Base-by-base conservation (phyloP, 208 protist species). In the Zelonia costaricensis region DNA sequence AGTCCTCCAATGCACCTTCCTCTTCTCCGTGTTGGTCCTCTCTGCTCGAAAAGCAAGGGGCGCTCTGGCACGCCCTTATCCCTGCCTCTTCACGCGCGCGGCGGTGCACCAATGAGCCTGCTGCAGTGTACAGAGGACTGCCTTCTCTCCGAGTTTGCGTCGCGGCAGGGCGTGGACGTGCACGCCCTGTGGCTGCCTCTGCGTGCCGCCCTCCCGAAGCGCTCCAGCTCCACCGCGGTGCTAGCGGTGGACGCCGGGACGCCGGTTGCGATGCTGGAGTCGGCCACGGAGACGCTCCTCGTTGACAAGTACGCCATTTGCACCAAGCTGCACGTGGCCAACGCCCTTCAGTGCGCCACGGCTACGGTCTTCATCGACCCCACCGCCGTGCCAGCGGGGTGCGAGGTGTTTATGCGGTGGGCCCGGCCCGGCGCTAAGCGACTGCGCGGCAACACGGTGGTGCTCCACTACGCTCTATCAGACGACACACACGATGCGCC, bases 151-250 rank as follows among this genome's bases (percentile, higher is more conserved):
- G 48, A 62, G 23, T 59, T 92, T 10, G 81, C 82, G 16, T 18
- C 44, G 20, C 27, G 28, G 3, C 51, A 74, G n/a, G 55, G 62
- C 3, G 59, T 88, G 8, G 39, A 38, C 16, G 18, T 69, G 18
- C 31, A 44, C 4, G 64, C 84, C 69, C 39, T 91, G 7, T 94
- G 88, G 84, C 61, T 91, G 6, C 84, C 88, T 0, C 46, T 94
- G 2, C 16, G 45, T 10, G 52, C 74, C 15, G 55, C 69, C 3
- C 56, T 63, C 1, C 33, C 70, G 6, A 16, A 48, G 4, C 65
- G 70, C 23, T 58, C 35, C 40, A 64, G 62, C 23, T 35, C 48
- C 15, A 69, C 31, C n/a, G 75, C 62, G 3, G 52, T 52, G 10
- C 62, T 91, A 23, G 38, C 18, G 0, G 59, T 94, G 4, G 60